Evolutionary conservation across 208 protist genomes (phyloP).

Genomic region (Trypanosoma mega): DNA sequence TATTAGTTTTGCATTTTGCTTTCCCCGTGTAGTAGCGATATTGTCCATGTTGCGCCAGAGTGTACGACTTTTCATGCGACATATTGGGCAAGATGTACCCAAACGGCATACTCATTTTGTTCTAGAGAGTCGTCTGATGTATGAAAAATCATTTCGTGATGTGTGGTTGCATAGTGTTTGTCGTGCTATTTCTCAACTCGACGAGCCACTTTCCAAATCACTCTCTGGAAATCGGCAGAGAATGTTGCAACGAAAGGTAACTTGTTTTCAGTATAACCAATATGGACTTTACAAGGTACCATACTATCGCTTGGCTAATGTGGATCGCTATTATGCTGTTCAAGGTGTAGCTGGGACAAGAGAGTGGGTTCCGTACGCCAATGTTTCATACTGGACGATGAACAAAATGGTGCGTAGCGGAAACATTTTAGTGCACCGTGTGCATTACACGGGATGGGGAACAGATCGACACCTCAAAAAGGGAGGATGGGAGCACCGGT

Average conservation of each 20-base stretch:
- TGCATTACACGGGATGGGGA: constrained; percentile 85
- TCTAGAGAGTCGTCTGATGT: constrained; percentile 84
- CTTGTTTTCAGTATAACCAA: constrained; percentile 91
- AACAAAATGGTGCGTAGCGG: constrained; percentile 87
- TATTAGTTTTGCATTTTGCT: neutral
- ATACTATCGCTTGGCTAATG: constrained; percentile 84
- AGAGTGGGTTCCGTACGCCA: constrained; percentile 89
- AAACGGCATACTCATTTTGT: constrained; percentile 87
- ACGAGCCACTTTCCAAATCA: constrained; percentile 83
- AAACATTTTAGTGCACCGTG: constrained; percentile 86
- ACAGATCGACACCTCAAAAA: constrained; percentile 76
- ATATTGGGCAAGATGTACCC: constrained; percentile 88
- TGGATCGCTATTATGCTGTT: constrained; percentile 81
- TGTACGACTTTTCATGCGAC: constrained; percentile 46
- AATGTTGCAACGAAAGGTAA: constrained; percentile 88
- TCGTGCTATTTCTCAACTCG: constrained; percentile 65
- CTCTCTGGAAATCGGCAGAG: constrained; percentile 55
- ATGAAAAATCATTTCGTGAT: constrained; percentile 92
- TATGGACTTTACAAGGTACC: constrained; percentile 82
- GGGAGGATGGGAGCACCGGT: constrained; percentile 88
- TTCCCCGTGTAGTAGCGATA: neutral
- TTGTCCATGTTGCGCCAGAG: constrained; percentile 43
- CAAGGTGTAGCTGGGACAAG: constrained; percentile 77
- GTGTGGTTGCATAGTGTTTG: constrained; percentile 84
- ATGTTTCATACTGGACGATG: constrained; percentile 90